Base-by-base conservation (phyloP, 352 stramenopile species). In the Globisporangium ultimum region DNA sequence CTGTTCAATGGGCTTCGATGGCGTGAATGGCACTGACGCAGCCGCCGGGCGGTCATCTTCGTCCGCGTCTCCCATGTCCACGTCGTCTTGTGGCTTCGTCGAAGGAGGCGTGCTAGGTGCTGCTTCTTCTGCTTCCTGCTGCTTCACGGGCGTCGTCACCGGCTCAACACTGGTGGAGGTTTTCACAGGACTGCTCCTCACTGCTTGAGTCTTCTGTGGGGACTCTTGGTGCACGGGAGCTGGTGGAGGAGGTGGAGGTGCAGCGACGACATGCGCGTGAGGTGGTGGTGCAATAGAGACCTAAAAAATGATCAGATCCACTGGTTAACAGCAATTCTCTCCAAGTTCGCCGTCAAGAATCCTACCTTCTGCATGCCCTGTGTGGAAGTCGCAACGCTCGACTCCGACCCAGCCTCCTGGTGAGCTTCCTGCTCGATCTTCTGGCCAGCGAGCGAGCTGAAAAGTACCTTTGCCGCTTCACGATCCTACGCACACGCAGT, bases 391-490 rank as follows among this genome's bases (percentile, higher is more conserved):
- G 51, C 63, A 9, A 75, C 67, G n/a, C 41, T 57, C 11, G 72
- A 69, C 34, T 71, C 76, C 13, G 42, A 53, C 32, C 69, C 62
- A 14, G 52, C 70, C 58, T 87, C 72, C 18, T 65, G 58, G 32
- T 80, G 64, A 2, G 73, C 72, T 47, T 91, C 85, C 53, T 83
- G 68, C 49, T 84, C 70, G 40, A 82, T 74, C 32, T 79, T 70
- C 59, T 93, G 80, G 10, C 84, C 84, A 20, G 87, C 76, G 42
- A 86, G 56, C 32, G 87, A 93, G 61, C 82, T 83, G 64, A 91
- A 92, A 54, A 93, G 82, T 46, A 82, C 73, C 12, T 70, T 74
- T 15, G 80, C 78, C 52, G 74, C 84, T 53, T 96, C 78, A 49
- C 85, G 83, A 68, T 96, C 83, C 84, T 91, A 53, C 13, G 71